phyloP scores from a whole-genome alignment of 2,329 filamentous ascomycete species.

The Fusarium decemcellulare region DNA sequence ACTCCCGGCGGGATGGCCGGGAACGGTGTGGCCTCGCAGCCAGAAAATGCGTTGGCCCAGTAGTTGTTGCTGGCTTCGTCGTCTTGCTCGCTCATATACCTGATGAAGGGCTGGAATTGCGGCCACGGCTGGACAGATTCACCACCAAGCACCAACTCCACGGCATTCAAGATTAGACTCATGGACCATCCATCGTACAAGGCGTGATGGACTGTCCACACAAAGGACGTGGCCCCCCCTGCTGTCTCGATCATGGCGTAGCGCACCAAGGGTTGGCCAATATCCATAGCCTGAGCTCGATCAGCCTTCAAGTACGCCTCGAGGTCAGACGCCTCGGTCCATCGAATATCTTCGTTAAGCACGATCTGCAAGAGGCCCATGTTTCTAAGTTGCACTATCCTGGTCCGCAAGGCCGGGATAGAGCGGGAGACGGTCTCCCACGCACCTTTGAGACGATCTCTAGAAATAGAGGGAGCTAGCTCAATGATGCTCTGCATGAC shows the following conservation, averaged over 20 bases:
- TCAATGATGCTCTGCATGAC: conserved; percentile 1
- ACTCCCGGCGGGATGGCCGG: background rate
- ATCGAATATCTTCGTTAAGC: conserved; percentile 1
- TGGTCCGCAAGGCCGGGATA: conserved; percentile 14
- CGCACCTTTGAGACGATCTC: background rate
- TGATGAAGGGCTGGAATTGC: no score
- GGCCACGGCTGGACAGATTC: no score
- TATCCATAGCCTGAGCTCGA: background rate
- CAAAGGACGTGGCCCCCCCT: no score
- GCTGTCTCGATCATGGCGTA: no score
- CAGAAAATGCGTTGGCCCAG: no score
- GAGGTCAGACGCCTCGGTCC: background rate
- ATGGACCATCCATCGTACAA: conserved; percentile 11
- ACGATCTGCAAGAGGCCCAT: conserved; percentile 13
- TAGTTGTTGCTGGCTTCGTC: no score
- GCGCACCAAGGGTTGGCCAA: background rate
- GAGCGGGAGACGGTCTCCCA: conserved; percentile 3
- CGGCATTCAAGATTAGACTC: background rate
- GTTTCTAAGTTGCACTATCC: conserved; percentile 9
- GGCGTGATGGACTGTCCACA: conserved; percentile 21
- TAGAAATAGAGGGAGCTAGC: background rate
- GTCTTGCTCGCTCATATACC: no score
- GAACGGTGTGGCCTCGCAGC: no score
- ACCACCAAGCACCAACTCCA: no score
- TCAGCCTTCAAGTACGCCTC: conserved; percentile 10